phyloP scores from a whole-genome alignment of 2,329 filamentous ascomycete genomes.

The Exophiala viscosa region DNA sequence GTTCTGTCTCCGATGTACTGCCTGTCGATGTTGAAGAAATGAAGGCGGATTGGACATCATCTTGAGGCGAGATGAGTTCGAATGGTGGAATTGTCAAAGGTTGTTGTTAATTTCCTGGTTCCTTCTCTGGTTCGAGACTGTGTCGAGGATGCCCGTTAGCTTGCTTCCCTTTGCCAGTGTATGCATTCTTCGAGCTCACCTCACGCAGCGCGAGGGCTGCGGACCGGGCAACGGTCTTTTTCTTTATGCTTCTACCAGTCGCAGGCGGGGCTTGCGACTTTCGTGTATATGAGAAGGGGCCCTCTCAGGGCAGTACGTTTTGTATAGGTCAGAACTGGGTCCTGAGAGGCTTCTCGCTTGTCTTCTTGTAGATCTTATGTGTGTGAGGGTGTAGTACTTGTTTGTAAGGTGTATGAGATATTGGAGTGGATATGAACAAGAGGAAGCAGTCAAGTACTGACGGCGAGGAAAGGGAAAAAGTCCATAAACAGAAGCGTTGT shows the following conservation, averaged over 20 bases:
- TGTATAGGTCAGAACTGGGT: conserved; percentile 15
- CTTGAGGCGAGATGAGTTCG: conserved; percentile 68
- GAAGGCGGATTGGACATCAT: conserved; percentile 76
- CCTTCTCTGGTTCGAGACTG: conserved; percentile 39
- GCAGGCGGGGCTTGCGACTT: conserved; percentile 22
- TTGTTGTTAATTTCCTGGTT: conserved; percentile 49
- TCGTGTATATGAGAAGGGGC: conserved; percentile 20
- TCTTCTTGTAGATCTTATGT: conserved; percentile 12
- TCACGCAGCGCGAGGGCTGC: conserved; percentile 81
- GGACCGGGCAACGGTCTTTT: conserved; percentile 61
- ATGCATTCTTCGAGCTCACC: conserved; percentile 47
- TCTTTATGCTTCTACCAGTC: conserved; percentile 25
- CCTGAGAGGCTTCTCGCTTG: conserved; percentile 27
- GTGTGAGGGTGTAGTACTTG: background rate
- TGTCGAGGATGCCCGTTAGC: conserved; percentile 2
- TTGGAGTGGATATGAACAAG: conserved; percentile 8
- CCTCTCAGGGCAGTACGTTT: conserved; percentile 26
- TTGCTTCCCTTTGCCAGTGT: background rate
- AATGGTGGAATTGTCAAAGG: conserved; percentile 42
- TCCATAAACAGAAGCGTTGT: too few relatives aligned
- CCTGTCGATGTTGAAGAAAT: conserved; percentile 69
- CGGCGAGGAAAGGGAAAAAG: conserved; percentile 4
- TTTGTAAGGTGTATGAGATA: conserved; percentile 6
- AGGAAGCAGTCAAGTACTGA: conserved; percentile 9
- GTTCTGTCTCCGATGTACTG: conserved; percentile 79